Evolutionary conservation across 164 flowering plant species (phyloP).

Genomic region (Santalum album): DNA sequence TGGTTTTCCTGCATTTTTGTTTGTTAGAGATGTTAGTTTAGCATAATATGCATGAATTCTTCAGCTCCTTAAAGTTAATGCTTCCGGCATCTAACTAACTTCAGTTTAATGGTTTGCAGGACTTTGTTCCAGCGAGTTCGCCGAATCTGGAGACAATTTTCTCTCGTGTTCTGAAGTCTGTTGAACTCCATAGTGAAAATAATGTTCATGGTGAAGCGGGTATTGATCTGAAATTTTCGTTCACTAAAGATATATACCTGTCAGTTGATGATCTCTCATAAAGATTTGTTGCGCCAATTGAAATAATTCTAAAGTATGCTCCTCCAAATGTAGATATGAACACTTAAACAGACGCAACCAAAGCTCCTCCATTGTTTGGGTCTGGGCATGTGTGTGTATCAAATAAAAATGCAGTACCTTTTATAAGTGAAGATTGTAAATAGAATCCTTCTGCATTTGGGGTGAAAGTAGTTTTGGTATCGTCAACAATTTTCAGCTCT

Average conservation of each 20-base stretch:
- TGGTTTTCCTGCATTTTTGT: background rate
- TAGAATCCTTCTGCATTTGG: too few species aligned
- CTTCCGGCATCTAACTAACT: background rate
- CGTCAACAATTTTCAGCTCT: too few species aligned
- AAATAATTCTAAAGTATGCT: too few species aligned
- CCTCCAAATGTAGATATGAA: too few species aligned
- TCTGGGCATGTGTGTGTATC: too few species aligned
- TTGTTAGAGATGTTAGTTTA: background rate
- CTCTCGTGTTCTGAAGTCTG: slow-evolving; percentile 33
- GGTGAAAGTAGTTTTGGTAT: too few species aligned
- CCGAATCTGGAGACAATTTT: slow-evolving; percentile 49
- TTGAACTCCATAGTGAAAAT: slow-evolving; percentile 19
- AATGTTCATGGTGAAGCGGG: slow-evolving; percentile 23
- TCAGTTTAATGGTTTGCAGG: slow-evolving; percentile 25
- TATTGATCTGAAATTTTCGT: slow-evolving; percentile 10
- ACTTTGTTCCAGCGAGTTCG: slow-evolving; percentile 19
- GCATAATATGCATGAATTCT: too few species aligned
- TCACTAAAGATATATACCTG: background rate
- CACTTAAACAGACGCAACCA: too few species aligned
- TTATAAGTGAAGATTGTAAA: too few species aligned
- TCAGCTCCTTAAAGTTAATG: background rate
- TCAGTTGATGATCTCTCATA: background rate
- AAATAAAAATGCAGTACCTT: too few species aligned
- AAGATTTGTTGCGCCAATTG: too few species aligned
- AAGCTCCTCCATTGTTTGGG: too few species aligned